A percentile compares a stretch with the other conserved stretches of the same genome.
Conservation (phyloP, 139 green algal species). For the Tetraselmis striata region DNA sequence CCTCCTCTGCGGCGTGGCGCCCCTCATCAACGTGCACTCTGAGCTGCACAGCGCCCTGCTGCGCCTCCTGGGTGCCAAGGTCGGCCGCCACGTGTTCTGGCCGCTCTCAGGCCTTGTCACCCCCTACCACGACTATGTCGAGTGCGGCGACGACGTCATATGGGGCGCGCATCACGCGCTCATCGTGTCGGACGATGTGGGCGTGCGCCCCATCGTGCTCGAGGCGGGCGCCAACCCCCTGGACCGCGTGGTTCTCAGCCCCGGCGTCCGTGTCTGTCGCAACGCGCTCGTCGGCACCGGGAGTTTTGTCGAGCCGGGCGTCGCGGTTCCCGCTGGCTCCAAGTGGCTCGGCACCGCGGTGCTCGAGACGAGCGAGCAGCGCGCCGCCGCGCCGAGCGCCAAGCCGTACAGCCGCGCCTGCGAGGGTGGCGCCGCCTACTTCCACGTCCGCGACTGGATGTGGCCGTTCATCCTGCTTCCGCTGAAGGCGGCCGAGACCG, state of each 20-base stretch:
- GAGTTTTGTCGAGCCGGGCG: not conserved
- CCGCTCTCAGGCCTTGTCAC: slow-evolving; percentile 15
- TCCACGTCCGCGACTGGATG: not conserved
- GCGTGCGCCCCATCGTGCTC: slow-evolving; percentile 10
- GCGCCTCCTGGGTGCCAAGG: slow-evolving; percentile 14
- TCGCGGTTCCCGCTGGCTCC: not conserved
- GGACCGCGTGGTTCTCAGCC: slow-evolving; percentile 18
- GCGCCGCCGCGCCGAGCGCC: not conserved
- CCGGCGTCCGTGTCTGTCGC: not conserved
- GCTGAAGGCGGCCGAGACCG: not conserved
- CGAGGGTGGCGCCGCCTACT: not conserved
- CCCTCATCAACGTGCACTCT: slow-evolving; percentile 11
- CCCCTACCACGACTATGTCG: slow-evolving; percentile 19
- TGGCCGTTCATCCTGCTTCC: not conserved
- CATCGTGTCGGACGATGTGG: slow-evolving; percentile 6
- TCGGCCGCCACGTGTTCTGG: slow-evolving; percentile 32
- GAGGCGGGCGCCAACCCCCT: slow-evolving; percentile 10
- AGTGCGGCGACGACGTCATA: slow-evolving; percentile 28
- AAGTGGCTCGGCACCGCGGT: not conserved
- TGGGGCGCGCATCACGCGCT: slow-evolving; percentile 15
- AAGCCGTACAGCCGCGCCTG: not conserved
- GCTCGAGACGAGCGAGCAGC: not conserved
- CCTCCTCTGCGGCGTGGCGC: slow-evolving; percentile 20
- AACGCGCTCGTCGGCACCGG: not conserved
- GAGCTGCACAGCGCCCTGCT: slow-evolving; percentile 5